Evolutionary conservation across 495 filamentous ascomycete species (phyloP).

Genomic region (Sordaria brevicollis): DNA sequence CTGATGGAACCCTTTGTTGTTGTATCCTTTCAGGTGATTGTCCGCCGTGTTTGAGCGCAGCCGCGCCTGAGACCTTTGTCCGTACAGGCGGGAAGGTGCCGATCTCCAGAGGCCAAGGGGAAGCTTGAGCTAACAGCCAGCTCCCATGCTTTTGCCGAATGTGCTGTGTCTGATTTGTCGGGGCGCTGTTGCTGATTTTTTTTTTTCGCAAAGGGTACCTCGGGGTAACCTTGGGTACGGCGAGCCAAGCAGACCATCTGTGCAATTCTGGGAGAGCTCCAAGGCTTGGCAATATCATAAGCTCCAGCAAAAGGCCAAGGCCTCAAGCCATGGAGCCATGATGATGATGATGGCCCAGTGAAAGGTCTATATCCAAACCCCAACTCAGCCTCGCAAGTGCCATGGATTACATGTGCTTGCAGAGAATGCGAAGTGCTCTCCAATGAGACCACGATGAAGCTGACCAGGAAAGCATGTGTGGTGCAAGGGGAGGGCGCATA

Average conservation of each 20-base stretch:
- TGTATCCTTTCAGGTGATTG: conserved; percentile 12
- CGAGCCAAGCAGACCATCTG: conserved; percentile 3
- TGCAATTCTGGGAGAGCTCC: conserved; percentile 1
- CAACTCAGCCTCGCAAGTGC: not conserved
- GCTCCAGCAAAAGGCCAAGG: not conserved
- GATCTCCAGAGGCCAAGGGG: not conserved
- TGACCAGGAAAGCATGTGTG: not conserved
- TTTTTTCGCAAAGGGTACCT: conserved; percentile 4
- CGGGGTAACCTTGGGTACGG: conserved; percentile 1
- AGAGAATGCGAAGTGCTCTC: not conserved
- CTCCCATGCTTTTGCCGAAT: not conserved
- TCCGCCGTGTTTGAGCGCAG: conserved; percentile 1
- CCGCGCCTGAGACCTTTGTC: not conserved
- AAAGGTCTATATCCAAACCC: not conserved
- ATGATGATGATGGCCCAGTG: not conserved
- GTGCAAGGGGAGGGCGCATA: conserved; percentile 10
- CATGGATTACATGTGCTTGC: not conserved
- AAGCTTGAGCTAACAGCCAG: conserved; percentile 1
- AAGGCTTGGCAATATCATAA: not conserved
- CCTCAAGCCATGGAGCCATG: not conserved
- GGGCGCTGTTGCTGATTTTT: conserved; percentile 5
- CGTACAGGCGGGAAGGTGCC: not conserved
- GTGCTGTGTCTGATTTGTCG: conserved; percentile 1
- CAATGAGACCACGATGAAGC: not conserved
- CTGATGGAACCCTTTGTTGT: conserved; percentile 9